phyloP scores from a whole-genome alignment of 768 basidiomycete species.

The Krasilnikovozyma curviuscula region DNA sequence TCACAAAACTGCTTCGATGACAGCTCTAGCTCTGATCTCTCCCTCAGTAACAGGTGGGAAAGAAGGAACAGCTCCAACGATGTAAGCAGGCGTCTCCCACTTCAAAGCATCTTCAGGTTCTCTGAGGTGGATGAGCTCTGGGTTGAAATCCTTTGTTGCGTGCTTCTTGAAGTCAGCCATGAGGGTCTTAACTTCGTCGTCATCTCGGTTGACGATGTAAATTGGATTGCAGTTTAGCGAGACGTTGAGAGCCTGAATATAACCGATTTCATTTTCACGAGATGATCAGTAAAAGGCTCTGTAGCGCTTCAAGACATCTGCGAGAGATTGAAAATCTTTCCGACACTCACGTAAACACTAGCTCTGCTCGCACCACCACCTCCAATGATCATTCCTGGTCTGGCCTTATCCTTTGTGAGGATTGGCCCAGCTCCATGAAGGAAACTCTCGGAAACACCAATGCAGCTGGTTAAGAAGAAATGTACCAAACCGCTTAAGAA shows the following conservation, averaged over 20 bases:
- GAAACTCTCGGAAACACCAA: constrained; percentile 12
- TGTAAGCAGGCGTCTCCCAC: constrained; percentile 14
- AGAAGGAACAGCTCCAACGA: constrained; percentile 17
- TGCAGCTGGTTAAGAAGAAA: constrained; percentile 1
- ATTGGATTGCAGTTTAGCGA: constrained; percentile 15
- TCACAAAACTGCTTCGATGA: constrained; percentile 13
- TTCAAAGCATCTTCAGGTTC: constrained; percentile 15
- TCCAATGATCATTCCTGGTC: constrained; percentile 15
- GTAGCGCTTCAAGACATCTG: too few relatives aligned
- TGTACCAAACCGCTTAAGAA: background rate
- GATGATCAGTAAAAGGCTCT: background rate
- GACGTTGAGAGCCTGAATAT: constrained; percentile 12
- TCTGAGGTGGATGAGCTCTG: constrained; percentile 16
- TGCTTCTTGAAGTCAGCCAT: constrained; percentile 12
- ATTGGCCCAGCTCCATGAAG: constrained; percentile 11
- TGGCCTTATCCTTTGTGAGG: constrained; percentile 10
- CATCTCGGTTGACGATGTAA: constrained; percentile 20
- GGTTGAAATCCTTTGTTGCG: constrained; percentile 12
- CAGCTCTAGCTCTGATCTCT: constrained; percentile 16
- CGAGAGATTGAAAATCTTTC: too few relatives aligned
- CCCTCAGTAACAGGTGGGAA: constrained; percentile 15
- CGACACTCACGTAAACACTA: too few relatives aligned
- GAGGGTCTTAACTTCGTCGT: constrained; percentile 15
- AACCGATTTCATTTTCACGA: constrained; percentile 10
- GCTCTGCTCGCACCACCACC: constrained; percentile 17